These are phyloP conservation scores for Hymenoscyphus albidus DNA, from an alignment of 2,329 filamentous ascomycete species.

Conservation along the genomic window DNA sequence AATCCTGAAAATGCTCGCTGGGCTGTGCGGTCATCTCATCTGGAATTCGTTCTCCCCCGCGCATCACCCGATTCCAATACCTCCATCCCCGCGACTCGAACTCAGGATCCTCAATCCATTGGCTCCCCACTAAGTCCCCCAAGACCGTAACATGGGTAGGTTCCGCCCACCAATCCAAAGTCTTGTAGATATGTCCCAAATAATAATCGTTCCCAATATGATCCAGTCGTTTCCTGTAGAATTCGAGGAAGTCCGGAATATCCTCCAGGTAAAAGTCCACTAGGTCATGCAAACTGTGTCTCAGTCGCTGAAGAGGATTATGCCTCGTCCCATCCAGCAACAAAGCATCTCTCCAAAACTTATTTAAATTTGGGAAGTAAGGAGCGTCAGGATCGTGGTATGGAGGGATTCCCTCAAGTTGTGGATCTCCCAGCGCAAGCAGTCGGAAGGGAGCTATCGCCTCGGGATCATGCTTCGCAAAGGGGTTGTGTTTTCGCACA, in stretches of 20 bases:
- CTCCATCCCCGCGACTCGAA: conserved; percentile 69
- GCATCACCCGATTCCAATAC: conserved; percentile 80
- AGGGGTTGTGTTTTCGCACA: conserved; percentile 24
- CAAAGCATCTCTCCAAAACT: conserved; percentile 30
- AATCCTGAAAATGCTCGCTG: conserved; percentile 37
- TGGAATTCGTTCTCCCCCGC: conserved; percentile 60
- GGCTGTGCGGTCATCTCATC: conserved; percentile 51
- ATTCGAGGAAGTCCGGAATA: conserved; percentile 61
- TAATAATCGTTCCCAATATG: conserved; percentile 93
- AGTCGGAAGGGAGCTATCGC: conserved; percentile 72
- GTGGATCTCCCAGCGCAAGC: conserved; percentile 84
- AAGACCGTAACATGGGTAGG: conserved; percentile 87
- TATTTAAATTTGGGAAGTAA: conserved; percentile 51
- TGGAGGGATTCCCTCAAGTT: conserved; percentile 87
- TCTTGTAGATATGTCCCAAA: conserved; percentile 86
- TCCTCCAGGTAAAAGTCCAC: conserved; percentile 64
- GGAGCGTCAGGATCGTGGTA: conserved; percentile 58
- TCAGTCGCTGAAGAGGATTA: conserved; percentile 48
- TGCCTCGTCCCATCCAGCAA: conserved; percentile 41
- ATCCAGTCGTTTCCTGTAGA: conserved; percentile 75
- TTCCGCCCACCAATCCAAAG: conserved; percentile 74
- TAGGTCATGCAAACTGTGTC: conserved; percentile 53
- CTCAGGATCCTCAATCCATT: conserved; percentile 87
- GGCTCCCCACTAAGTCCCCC: conserved; percentile 87
- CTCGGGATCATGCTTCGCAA: conserved; percentile 26